phyloP scores from a whole-genome alignment of 257 asterid species.

The Ocimum tenuiflorum region DNA sequence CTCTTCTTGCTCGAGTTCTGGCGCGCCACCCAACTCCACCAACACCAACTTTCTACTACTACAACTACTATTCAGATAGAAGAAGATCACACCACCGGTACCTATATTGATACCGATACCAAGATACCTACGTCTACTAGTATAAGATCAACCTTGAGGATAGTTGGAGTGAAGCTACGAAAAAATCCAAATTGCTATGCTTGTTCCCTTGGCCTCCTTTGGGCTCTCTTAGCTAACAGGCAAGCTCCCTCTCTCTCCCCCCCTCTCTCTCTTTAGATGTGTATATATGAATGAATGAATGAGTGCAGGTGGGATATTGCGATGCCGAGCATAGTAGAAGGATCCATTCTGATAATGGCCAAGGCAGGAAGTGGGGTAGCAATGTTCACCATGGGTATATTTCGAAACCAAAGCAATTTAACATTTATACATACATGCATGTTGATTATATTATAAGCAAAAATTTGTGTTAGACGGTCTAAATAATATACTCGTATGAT shows the following conservation, averaged over 20 bases:
- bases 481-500: too few species aligned
- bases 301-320: constrained; percentile 39
- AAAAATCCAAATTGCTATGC: constrained; percentile 57
- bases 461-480: too few species aligned
- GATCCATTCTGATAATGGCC: constrained; percentile 46
- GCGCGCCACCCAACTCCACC: constrained; percentile 4
- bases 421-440: too few species aligned
- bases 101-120: too few species aligned
- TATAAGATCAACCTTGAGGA: constrained; percentile 23
- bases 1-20: constrained; percentile 41
- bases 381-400: constrained; percentile 58
- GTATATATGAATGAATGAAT: too few species aligned
- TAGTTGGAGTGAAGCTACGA: constrained; percentile 35
- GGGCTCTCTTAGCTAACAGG: constrained; percentile 60
- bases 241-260: neutral
- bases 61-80: too few species aligned
- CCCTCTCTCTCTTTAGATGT: too few species aligned
- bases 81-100: too few species aligned
- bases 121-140: neutral
- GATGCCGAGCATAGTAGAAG: constrained; percentile 51
- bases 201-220: constrained; percentile 37
- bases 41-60: too few species aligned
- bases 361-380: constrained; percentile 53
- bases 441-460: too few species aligned
- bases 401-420: too few species aligned